Percentiles rank a stretch among this genome's conserved stretches.
phyloP scores from a whole-genome alignment of 2,329 filamentous ascomycete species.

The Chalaropsis thielavioides region DNA sequence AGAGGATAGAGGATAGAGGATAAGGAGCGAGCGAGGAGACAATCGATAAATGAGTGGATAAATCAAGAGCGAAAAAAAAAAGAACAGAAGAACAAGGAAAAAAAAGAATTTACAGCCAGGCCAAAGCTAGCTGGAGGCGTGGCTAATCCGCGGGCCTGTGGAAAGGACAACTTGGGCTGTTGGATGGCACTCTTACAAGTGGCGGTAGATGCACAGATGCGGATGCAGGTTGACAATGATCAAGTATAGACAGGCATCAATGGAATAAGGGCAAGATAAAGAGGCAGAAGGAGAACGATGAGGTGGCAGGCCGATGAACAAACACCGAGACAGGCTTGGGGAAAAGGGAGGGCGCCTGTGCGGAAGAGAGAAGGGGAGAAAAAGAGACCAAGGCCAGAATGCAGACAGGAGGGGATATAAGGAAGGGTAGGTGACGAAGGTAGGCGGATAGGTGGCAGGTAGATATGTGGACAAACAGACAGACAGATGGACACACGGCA shows the following conservation, averaged over 20 bases:
- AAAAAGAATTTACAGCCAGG: background rate
- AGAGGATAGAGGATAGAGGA: background rate
- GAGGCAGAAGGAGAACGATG: background rate
- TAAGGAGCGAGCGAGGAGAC: background rate
- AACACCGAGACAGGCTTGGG: background rate
- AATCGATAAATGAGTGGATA: background rate
- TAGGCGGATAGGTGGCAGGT: constrained; percentile 3
- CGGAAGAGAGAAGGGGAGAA: background rate
- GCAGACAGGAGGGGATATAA: constrained; percentile 4
- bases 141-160: background rate
- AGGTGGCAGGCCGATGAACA: background rate
- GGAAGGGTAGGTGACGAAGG: background rate
- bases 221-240: background rate
- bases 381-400: background rate
- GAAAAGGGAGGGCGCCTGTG: background rate
- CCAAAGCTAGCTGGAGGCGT: background rate
- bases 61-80: background rate
- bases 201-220: background rate
- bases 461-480: background rate
- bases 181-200: background rate
- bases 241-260: background rate
- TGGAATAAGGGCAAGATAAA: background rate
- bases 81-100: background rate
- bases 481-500: background rate
- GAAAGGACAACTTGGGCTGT: background rate